Evolutionary conservation across 2,329 filamentous ascomycete species (phyloP).

Genomic region (Claviceps monticola): DNA sequence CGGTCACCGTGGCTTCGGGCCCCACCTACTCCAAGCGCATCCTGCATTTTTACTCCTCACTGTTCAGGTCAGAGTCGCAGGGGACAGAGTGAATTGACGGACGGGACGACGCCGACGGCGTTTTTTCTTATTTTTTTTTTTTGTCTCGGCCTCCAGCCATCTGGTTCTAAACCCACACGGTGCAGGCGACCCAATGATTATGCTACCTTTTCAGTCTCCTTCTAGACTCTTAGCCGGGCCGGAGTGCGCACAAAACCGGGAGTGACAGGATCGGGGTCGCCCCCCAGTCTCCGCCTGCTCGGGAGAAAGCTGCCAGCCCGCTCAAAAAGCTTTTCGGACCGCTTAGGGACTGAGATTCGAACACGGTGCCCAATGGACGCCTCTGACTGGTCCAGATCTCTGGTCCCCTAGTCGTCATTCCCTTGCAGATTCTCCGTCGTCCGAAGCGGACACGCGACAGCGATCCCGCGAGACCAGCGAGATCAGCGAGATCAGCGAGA

Average conservation of each 20-base stretch:
- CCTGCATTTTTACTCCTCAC: background rate
- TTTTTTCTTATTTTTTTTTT: no score
- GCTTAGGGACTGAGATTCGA: constrained; percentile 7
- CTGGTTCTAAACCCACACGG: no score
- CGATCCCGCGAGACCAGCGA: no score
- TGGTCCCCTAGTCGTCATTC: background rate
- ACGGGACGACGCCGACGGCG: background rate
- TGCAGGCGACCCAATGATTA: background rate
- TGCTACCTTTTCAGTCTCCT: background rate
- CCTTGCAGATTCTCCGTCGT: background rate
- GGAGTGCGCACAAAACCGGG: background rate
- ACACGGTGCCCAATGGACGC: constrained; percentile 8
- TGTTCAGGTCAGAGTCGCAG: background rate
- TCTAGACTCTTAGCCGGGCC: background rate
- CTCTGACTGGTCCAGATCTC: constrained; percentile 9
- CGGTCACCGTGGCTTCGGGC: background rate
- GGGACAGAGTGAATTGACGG: background rate
- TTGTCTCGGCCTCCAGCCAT: no score
- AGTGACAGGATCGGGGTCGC: background rate
- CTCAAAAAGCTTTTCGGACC: constrained; percentile 5
- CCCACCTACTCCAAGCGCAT: background rate
- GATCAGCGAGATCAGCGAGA: no score
- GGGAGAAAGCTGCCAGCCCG: background rate
- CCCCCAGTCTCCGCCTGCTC: background rate
- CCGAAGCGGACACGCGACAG: background rate